Evolutionary conservation across 352 stramenopile genomes (phyloP).

Genomic region (Phytophthora megakarya): DNA sequence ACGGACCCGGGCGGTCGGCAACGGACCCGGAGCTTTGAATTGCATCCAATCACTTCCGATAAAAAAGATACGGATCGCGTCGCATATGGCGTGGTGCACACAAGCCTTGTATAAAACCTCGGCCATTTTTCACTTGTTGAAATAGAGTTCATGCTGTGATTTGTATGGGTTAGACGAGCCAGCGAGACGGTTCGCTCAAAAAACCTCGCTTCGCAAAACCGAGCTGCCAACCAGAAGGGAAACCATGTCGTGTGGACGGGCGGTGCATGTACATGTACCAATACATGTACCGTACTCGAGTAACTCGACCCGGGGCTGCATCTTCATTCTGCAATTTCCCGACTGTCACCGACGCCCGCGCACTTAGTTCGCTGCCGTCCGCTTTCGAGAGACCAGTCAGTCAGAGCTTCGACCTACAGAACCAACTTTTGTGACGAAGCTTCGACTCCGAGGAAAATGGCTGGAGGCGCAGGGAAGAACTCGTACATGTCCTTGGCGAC

Average conservation of each 20-base stretch:
- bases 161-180: constrained; percentile 33
- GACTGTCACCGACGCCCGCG: constrained; percentile 40
- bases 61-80: constrained; percentile 30
- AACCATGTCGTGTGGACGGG: constrained; percentile 21
- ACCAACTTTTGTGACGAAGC: constrained; percentile 22
- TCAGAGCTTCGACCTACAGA: constrained; percentile 19
- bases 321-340: constrained; percentile 77
- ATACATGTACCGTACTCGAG: no score
- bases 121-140: constrained; percentile 18
- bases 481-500: constrained; percentile 83
- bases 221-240: background rate
- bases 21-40: background rate
- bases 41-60: constrained; percentile 32
- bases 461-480: constrained; percentile 48
- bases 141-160: constrained; percentile 14
- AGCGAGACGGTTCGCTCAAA: constrained; percentile 27
- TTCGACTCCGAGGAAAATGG: constrained; percentile 51
- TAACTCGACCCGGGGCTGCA: background rate
- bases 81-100: constrained; percentile 26
- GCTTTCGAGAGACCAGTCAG: constrained; percentile 28
- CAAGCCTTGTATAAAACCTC: constrained; percentile 12
- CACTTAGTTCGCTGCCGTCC: constrained; percentile 27
- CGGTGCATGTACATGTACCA: no score
- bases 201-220: constrained; percentile 7
- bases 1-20: no score